Conservation (phyloP, 164 flowering plant species). For the Tinospora cordifolia region DNA sequence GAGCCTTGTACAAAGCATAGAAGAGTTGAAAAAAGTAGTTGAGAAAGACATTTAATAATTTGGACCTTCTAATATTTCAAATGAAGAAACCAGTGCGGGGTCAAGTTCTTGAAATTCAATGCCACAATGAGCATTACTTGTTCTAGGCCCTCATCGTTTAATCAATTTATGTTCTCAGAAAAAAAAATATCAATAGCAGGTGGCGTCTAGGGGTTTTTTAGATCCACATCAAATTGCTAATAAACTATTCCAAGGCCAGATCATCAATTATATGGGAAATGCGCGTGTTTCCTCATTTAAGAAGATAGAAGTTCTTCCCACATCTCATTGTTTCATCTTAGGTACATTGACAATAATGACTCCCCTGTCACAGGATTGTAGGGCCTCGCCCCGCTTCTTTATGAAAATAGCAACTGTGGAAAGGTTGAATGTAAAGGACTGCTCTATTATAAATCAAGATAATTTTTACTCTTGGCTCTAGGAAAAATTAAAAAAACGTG, state of each 20-base stretch:
- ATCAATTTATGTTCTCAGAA: not conserved
- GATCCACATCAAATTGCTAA: not conserved
- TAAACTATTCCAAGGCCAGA: slow-evolving; percentile 4
- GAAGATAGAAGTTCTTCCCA: not conserved
- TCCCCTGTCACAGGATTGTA: not conserved
- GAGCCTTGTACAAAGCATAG: slow-evolving; percentile 9
- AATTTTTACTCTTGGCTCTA: not conserved
- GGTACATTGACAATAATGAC: not conserved
- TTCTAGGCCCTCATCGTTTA: not conserved
- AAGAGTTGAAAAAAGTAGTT: not conserved
- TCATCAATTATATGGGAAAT: slow-evolving; percentile 1
- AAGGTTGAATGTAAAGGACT: not conserved
- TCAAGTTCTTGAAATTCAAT: not conserved
- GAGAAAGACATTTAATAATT: not conserved
- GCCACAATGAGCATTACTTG: not conserved
- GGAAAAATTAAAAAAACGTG: not conserved
- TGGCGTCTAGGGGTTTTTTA: not conserved
- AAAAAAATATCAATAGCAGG: slow-evolving; percentile 5
- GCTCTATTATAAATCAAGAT: not conserved
- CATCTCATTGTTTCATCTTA: slow-evolving; percentile 1
- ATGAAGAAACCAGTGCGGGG: not conserved
- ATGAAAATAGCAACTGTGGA: not conserved
- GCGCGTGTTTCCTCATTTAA: not conserved
- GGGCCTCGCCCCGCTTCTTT: not conserved
- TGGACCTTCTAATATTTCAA: not conserved